Percentiles rank a stretch among this genome's conserved stretches.
Conservation (phyloP, 345 rosid species). For the Boechera stricta region DNA sequence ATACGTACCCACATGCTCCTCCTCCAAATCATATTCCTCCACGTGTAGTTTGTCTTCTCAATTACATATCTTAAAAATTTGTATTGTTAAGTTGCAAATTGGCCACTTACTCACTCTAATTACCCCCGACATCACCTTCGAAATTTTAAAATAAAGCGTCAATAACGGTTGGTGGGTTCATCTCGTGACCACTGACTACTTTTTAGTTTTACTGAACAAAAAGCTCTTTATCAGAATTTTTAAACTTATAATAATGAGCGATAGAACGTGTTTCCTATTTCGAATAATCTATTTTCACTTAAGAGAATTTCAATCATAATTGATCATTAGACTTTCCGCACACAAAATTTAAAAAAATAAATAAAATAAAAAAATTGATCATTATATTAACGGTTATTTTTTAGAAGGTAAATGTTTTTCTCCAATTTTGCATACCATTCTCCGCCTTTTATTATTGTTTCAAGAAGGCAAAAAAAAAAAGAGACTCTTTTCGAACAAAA, state of each 20-base stretch:
- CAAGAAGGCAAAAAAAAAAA: too few relatives aligned
- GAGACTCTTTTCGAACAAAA: background rate
- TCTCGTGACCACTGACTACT: constrained; percentile 41
- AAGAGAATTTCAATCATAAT: background rate
- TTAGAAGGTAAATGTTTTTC: background rate
- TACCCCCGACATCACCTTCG: constrained; percentile 34
- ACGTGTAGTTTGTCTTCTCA: too few relatives aligned
- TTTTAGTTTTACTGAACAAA: constrained; percentile 25
- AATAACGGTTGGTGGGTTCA: constrained; percentile 36
- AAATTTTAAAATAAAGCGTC: constrained; percentile 42
- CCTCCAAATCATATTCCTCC: constrained; percentile 18
- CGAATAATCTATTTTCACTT: background rate
- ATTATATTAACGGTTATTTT: too few relatives aligned
- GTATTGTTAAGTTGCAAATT: constrained; percentile 17
- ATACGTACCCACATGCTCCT: constrained; percentile 32
- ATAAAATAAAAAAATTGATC: too few relatives aligned
- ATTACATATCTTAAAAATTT: background rate
- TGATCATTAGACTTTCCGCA: background rate
- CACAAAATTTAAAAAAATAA: too few relatives aligned
- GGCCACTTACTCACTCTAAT: constrained; percentile 33
- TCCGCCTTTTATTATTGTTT: background rate
- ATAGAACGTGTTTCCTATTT: constrained; percentile 1
- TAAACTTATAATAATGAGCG: background rate
- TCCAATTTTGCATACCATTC: background rate
- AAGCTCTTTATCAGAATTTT: background rate